Evolutionary conservation across 805 yeast genomes (phyloP).

Genomic region (Lipomyces japonicus): DNA sequence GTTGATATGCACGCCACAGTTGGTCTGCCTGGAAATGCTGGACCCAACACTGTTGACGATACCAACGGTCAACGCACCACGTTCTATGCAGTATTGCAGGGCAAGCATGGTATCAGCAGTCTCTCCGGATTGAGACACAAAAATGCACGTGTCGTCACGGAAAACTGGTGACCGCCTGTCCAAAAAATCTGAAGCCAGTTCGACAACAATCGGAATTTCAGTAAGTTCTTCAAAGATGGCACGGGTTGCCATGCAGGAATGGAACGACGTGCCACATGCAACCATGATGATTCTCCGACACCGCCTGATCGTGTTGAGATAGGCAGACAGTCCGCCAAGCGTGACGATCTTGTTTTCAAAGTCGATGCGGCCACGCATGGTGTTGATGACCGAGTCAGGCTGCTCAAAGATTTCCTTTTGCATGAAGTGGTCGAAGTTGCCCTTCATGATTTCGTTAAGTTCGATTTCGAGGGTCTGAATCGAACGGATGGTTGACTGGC

Average conservation of each 20-base stretch:
- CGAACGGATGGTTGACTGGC: constrained; percentile 86
- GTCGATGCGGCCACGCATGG: constrained; percentile 99
- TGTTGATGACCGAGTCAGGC: constrained; percentile 96
- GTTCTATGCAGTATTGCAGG: constrained; percentile 88
- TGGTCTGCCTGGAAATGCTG: constrained; percentile 91
- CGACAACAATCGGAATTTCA: constrained; percentile 89
- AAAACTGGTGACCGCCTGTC: constrained; percentile 96
- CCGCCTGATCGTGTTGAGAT: constrained; percentile 83
- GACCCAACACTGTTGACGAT: constrained; percentile 98
- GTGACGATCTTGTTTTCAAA: constrained; percentile 72
- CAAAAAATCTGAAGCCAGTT: constrained; percentile 88
- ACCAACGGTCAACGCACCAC: constrained; percentile 97
- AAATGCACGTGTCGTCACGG: constrained; percentile 95
- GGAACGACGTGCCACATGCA: constrained; percentile 99
- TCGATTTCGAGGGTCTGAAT: constrained; percentile 97
- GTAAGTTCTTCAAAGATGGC: constrained; percentile 94
- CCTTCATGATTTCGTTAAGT: constrained; percentile 96
- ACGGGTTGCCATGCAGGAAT: constrained; percentile 96
- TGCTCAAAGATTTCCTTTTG: constrained; percentile 98
- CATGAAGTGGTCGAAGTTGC: constrained; percentile 94
- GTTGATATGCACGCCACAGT: constrained; percentile 98
- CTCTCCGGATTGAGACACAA: constrained; percentile 98
- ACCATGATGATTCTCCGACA: constrained; percentile 95
- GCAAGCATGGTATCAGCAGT: constrained; percentile 97
- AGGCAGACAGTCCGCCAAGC: constrained; percentile 84